These are phyloP conservation scores for Calycina marina DNA, from an alignment of 2,329 filamentous ascomycete genomes.

Conservation along the genomic window DNA sequence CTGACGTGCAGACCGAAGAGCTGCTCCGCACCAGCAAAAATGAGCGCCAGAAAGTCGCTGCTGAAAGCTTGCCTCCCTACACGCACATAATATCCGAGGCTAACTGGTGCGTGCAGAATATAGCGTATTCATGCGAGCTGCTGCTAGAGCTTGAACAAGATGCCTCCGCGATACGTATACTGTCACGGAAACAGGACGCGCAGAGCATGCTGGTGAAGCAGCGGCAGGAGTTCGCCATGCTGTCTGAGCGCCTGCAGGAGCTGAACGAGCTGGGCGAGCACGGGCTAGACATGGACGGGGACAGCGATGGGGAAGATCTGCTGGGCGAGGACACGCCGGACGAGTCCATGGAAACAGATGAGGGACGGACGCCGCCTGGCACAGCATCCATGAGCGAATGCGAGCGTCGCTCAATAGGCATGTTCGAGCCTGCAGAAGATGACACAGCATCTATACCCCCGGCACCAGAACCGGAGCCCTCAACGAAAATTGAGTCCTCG, in stretches of 20 bases:
- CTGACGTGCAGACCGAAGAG: slow-evolving; percentile 42
- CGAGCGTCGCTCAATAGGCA: not conserved
- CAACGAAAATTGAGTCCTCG: slow-evolving; percentile 5
- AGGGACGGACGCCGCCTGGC: slow-evolving; percentile 1
- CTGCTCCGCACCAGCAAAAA: slow-evolving; percentile 46
- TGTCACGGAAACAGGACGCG: slow-evolving; percentile 40
- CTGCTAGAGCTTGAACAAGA: slow-evolving; percentile 60
- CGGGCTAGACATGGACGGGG: slow-evolving; percentile 15
- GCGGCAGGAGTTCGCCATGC: slow-evolving; percentile 44
- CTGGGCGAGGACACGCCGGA: slow-evolving; percentile 35
- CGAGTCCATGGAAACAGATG: slow-evolving; percentile 23
- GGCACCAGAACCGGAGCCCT: slow-evolving; percentile 2
- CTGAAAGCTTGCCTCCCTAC: slow-evolving; percentile 25
- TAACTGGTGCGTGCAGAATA: slow-evolving; percentile 37
- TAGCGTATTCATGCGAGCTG: slow-evolving; percentile 55
- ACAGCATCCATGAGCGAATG: slow-evolving; percentile 4
- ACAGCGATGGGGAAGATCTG: slow-evolving; percentile 41
- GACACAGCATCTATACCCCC: not conserved
- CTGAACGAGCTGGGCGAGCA: slow-evolving; percentile 14
- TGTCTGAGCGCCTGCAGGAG: slow-evolving; percentile 19
- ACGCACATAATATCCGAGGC: not conserved
- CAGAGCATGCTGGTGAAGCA: slow-evolving; percentile 51
- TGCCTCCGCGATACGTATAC: slow-evolving; percentile 41
- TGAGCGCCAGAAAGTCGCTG: slow-evolving; percentile 45
- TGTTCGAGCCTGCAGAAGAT: not conserved